Evolutionary conservation across 2,329 filamentous ascomycete species (phyloP), one percentile per base, ranked within the genome.

Genomic region (Nakataea oryzae): DNA sequence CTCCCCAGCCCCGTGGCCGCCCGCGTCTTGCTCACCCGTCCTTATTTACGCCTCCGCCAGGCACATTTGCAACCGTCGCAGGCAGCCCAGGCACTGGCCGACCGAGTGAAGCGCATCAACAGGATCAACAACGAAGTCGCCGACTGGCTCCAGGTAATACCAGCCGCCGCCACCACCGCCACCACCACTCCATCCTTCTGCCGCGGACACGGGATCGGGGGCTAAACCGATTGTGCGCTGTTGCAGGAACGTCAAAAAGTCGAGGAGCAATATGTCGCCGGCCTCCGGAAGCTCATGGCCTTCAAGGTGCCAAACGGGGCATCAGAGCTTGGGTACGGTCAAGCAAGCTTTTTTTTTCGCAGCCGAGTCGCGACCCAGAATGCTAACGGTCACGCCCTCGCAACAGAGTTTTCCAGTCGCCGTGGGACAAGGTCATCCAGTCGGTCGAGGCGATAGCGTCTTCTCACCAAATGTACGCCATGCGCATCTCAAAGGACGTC

Each of bases 71-170:
- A 90, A 74, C 93, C 95, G 29, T 78, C 78, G 68, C 91, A 95
- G 78, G 93, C 95, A 64, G 90, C 92, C 54, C 82, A 85, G 62
- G 84, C 91, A 64, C 84, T 97, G 69, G 89, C 88, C 74, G 93
- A 97, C 69, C 90, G 95, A 70, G 85, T 97, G 69, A 90, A 89
- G 75, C 85, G 91, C 75, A 93, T 97, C 72, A 85, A 84, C 70
- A 91, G 88, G 74, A 79, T 96, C 77, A 97, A 99, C 75, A 77
- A 81, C 68, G 91, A 97, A 73, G 91, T 99, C 70, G 93, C 93
- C 74, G 93, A 97, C 77, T 99, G 93, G 91, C 83, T 99, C 65
- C 89, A 93, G 87, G 93, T 96, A 86, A 75, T 76, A 67, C 60
- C 62, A 59, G 58, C 59, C 27, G 14, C 29, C 56, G 32, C 13